Conservation (phyloP, 2,329 filamentous ascomycete genomes). For the Neocucurbitaria cava region DNA sequence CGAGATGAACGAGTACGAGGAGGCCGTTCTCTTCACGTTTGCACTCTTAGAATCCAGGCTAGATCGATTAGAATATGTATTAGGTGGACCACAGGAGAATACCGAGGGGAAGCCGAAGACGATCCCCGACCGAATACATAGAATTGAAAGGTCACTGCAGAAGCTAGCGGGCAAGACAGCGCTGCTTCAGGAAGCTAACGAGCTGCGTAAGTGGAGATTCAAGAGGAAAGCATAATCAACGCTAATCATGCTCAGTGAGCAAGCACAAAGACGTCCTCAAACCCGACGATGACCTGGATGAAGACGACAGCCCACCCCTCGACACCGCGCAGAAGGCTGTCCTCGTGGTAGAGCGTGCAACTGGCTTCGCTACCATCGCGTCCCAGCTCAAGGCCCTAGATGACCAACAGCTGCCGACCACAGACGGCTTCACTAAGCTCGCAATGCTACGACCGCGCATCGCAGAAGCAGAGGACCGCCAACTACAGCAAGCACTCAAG, state of each 20-base stretch:
- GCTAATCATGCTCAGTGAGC: constrained; percentile 42
- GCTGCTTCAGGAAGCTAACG: constrained; percentile 50
- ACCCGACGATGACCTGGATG: constrained; percentile 17
- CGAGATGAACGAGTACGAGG: constrained; percentile 49
- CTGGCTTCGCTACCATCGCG: constrained; percentile 51
- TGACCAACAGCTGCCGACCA: constrained; percentile 53
- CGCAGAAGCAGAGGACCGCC: constrained; percentile 65
- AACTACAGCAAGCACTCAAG: constrained; percentile 67
- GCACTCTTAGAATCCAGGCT: constrained; percentile 55
- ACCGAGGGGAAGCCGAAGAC: constrained; percentile 33
- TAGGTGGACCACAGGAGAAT: constrained; percentile 43
- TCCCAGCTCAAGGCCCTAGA: constrained; percentile 54
- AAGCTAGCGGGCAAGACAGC: constrained; percentile 50
- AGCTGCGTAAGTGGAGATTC: constrained; percentile 37
- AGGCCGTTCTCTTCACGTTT: constrained; percentile 51
- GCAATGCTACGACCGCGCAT: constrained; percentile 68
- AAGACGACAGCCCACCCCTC: constrained; percentile 27
- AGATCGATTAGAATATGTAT: constrained; percentile 52
- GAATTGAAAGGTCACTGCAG: constrained; percentile 47
- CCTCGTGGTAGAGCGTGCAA: constrained; percentile 54
- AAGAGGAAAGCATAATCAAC: not conserved
- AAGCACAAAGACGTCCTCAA: constrained; percentile 51
- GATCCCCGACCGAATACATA: constrained; percentile 45
- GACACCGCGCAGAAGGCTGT: constrained; percentile 35
- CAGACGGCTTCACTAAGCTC: constrained; percentile 59